Conservation (phyloP, 2,329 filamentous ascomycete species). For the Colletotrichum lentis region DNA sequence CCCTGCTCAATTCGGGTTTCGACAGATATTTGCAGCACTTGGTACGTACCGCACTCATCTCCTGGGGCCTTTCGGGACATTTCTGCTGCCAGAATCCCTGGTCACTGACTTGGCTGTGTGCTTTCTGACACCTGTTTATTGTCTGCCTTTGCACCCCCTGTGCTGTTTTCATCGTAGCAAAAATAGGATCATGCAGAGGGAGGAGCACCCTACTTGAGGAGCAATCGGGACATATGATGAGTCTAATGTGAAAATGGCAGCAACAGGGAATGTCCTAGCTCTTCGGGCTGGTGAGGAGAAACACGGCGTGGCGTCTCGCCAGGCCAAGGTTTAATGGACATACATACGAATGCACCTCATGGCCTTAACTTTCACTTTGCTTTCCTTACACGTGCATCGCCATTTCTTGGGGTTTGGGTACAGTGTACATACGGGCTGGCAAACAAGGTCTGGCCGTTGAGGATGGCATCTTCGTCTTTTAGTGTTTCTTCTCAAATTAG, state of each 20-base stretch:
- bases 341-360: not conserved
- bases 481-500: not conserved
- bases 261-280: not conserved
- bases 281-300: not conserved
- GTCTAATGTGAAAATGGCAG: not conserved
- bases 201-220: not conserved
- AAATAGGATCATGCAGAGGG: not conserved
- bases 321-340: constrained; percentile 24
- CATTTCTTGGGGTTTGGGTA: not conserved
- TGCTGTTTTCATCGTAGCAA: not conserved
- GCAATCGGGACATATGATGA: not conserved
- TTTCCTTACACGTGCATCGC: not conserved
- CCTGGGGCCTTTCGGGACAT: constrained; percentile 4
- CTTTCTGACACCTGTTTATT: not conserved
- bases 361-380: not conserved
- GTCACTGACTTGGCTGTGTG: not conserved
- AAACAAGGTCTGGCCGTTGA: constrained; percentile 12
- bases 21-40: constrained; percentile 10
- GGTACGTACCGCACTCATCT: constrained; percentile 14
- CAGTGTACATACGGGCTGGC: not conserved
- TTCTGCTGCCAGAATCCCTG: constrained; percentile 17
- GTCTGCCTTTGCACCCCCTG: constrained; percentile 2
- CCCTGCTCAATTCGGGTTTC: constrained; percentile 2
- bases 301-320: not conserved
- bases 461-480: constrained; percentile 20